These are phyloP conservation scores for Sporothrix schenckii DNA, from an alignment of 2,329 filamentous ascomycete species.

Conservation along the genomic window DNA sequence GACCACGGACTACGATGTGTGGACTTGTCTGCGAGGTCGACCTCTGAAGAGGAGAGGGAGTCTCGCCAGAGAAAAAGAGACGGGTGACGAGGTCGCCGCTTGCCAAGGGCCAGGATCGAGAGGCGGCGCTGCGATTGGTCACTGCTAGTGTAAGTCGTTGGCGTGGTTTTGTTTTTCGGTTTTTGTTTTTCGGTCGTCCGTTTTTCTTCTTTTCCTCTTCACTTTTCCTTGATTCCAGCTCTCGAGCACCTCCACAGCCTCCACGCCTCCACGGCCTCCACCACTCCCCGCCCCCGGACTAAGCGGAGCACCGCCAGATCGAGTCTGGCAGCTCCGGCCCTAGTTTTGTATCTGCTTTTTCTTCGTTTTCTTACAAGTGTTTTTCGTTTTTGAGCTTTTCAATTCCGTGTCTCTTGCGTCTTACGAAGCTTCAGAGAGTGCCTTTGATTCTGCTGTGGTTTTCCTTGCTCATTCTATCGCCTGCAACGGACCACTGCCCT, in stretches of 20 bases:
- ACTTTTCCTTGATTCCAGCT: background rate
- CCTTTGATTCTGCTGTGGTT: background rate
- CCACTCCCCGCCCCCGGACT: constrained; percentile 17
- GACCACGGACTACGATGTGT: too few relatives aligned
- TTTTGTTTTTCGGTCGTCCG: background rate
- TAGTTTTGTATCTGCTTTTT: background rate
- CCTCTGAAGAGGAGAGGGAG: background rate
- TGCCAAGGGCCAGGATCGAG: background rate
- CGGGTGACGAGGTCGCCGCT: background rate
- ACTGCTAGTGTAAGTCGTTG: constrained; percentile 17
- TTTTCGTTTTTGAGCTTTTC: too few relatives aligned
- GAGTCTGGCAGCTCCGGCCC: constrained; percentile 13
- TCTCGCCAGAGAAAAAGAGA: too few relatives aligned
- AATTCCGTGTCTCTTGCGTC: too few relatives aligned
- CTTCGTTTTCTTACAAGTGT: too few relatives aligned
- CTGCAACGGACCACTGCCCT: background rate
- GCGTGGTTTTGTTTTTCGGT: background rate
- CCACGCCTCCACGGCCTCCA: background rate
- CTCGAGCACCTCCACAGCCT: background rate
- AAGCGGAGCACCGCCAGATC: constrained; percentile 17
- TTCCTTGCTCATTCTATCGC: background rate
- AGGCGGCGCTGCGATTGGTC: background rate
- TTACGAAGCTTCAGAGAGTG: too few relatives aligned
- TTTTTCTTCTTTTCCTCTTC: background rate
- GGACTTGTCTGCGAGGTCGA: background rate